A percentile compares a stretch with the other conserved stretches of the same genome.
Conservation (phyloP, 345 rosid genomes). For the Trapa incisa region DNA sequence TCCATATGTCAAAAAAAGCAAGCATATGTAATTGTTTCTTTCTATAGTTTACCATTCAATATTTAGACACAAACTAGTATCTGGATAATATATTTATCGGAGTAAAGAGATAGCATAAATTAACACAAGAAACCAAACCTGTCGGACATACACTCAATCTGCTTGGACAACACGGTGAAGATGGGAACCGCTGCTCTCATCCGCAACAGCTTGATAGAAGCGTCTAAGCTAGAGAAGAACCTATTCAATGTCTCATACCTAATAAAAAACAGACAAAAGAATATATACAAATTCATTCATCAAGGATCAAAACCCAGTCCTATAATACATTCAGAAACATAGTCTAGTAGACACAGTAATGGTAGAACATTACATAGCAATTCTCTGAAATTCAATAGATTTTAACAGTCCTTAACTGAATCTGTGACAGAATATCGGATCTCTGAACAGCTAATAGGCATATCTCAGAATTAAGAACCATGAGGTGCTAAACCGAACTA, state of each 20-base stretch:
- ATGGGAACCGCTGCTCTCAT: constrained; percentile 45
- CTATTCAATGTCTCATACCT: constrained; percentile 51
- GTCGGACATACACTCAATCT: constrained; percentile 54
- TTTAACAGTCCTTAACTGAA: too few species aligned
- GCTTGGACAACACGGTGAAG: constrained; percentile 37
- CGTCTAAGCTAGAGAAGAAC: constrained; percentile 59
- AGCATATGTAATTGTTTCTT: neutral
- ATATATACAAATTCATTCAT: too few species aligned
- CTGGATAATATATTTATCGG: neutral
- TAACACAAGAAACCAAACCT: constrained; percentile 26
- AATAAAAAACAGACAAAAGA: neutral
- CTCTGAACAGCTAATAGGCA: too few species aligned
- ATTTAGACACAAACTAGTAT: neutral
- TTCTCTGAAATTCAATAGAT: too few species aligned
- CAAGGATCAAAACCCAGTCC: too few species aligned
- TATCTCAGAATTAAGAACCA: neutral
- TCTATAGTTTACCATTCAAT: neutral
- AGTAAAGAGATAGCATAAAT: neutral
- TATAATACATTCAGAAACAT: too few species aligned
- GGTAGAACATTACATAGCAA: too few species aligned
- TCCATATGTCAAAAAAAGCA: neutral
- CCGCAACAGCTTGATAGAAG: constrained; percentile 33
- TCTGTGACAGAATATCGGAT: too few species aligned
- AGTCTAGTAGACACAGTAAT: too few species aligned
- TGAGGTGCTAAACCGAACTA: neutral